These are phyloP conservation scores for Salix caprea DNA, from an alignment of 345 rosid genomes.

Conservation along the genomic window DNA sequence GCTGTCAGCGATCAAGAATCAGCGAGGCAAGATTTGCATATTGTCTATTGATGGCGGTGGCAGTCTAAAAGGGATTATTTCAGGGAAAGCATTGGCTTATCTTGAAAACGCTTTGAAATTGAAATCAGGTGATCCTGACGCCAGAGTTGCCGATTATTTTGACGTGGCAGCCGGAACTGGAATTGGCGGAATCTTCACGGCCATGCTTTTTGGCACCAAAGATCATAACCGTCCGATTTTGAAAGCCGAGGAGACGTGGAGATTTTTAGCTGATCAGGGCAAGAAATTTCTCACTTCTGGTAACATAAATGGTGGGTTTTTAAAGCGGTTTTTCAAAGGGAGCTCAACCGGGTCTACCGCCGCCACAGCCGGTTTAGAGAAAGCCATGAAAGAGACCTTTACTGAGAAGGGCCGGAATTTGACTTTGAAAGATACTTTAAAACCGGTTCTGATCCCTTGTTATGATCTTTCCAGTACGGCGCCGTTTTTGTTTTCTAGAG, in stretches of 20 bases:
- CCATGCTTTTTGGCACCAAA: conserved; percentile 80
- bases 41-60: conserved; percentile 82
- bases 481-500: conserved; percentile 89
- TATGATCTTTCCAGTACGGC: conserved; percentile 83
- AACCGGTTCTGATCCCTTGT: conserved; percentile 85
- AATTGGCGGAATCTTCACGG: conserved; percentile 82
- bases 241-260: conserved; percentile 89
- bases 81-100: conserved; percentile 85
- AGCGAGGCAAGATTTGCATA: conserved; percentile 89
- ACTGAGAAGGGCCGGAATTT: conserved; percentile 41
- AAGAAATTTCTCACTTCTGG: conserved; percentile 43
- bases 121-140: conserved; percentile 84
- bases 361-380: conserved; percentile 51
- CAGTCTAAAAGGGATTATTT: conserved; percentile 70
- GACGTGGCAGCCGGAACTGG: conserved; percentile 95
- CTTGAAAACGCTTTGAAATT: conserved; percentile 71
- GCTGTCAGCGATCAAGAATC: conserved; percentile 59
- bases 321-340: conserved; percentile 46
- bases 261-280: conserved; percentile 66
- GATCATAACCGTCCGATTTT: conserved; percentile 68
- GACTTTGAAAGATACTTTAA: conserved; percentile 81
- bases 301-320: conserved; percentile 25
- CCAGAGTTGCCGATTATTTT: conserved; percentile 82
- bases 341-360: conserved; percentile 40
- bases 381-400: conserved; percentile 63